phyloP scores from a whole-genome alignment of 2,329 filamentous ascomycete species.

The Graphiopsis chlorocephala region DNA sequence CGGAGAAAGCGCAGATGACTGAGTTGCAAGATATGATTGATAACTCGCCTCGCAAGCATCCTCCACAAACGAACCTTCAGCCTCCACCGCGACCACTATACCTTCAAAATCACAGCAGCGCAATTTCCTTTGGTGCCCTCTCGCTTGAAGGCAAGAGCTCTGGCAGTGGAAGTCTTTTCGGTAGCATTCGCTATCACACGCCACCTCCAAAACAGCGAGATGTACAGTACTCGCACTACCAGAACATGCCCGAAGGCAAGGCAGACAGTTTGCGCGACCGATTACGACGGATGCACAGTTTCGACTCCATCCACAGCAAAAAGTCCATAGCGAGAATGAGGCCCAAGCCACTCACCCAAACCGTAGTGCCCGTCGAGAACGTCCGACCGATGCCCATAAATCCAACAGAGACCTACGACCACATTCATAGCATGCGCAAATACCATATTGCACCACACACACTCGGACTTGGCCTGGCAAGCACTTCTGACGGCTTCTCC shows the following conservation, averaged over 20 bases:
- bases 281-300: slow-evolving; percentile 28
- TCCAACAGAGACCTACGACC: not conserved
- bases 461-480: slow-evolving; percentile 28
- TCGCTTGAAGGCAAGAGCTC: slow-evolving; percentile 19
- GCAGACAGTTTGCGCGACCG: slow-evolving; percentile 23
- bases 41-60: slow-evolving; percentile 44
- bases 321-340: slow-evolving; percentile 15
- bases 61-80: not conserved
- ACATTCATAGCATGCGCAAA: not conserved
- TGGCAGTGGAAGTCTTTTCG: slow-evolving; percentile 16
- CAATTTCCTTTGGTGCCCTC: slow-evolving; percentile 26
- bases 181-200: slow-evolving; percentile 27
- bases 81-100: slow-evolving; percentile 13
- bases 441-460: slow-evolving; percentile 24
- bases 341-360: not conserved
- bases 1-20: slow-evolving; percentile 41
- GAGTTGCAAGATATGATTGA: slow-evolving; percentile 43
- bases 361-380: not conserved
- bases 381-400: not conserved
- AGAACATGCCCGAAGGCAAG: not conserved
- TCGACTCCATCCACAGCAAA: slow-evolving; percentile 28
- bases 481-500: slow-evolving; percentile 1
- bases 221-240: slow-evolving; percentile 14
- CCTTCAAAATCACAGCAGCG: slow-evolving; percentile 25
- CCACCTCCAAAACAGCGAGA: slow-evolving; percentile 19